These are phyloP conservation scores for Stagonosporopsis rhizophila DNA, from an alignment of 2,329 filamentous ascomycete species.

Conservation along the genomic window DNA sequence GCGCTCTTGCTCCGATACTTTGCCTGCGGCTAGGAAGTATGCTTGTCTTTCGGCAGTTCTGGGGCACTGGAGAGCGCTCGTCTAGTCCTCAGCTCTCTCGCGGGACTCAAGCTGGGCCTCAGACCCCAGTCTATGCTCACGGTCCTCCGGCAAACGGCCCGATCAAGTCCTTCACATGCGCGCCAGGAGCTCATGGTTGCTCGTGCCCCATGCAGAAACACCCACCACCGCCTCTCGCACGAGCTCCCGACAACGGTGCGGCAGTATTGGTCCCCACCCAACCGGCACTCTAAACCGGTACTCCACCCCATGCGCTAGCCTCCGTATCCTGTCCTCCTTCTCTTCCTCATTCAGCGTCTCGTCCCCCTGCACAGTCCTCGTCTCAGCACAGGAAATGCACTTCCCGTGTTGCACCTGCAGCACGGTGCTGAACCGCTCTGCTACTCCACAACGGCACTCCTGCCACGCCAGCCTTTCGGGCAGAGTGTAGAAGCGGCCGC, in stretches of 20 bases:
- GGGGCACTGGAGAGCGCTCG: not conserved
- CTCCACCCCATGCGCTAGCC: not conserved
- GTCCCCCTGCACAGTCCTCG: not conserved
- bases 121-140: not conserved
- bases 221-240: not conserved
- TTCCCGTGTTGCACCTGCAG: not conserved
- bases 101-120: not conserved
- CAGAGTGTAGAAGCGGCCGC: not conserved
- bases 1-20: conserved; percentile 5
- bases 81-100: not conserved
- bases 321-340: not conserved
- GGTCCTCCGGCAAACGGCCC: not conserved
- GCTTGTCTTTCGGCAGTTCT: not conserved
- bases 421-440: not conserved
- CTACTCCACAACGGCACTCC: not conserved
- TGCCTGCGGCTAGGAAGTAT: not conserved
- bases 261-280: not conserved
- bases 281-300: not conserved
- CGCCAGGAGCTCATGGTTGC: no score
- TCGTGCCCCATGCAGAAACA: not conserved
- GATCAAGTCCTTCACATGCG: not conserved
- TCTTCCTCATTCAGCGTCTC: not conserved
- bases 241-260: not conserved
- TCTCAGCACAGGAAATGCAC: not conserved
- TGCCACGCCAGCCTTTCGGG: not conserved